Evolutionary conservation across 208 protist genomes (phyloP), one percentile per base, ranked within the genome.

Genomic region (Trypanosoma melophagium): DNA sequence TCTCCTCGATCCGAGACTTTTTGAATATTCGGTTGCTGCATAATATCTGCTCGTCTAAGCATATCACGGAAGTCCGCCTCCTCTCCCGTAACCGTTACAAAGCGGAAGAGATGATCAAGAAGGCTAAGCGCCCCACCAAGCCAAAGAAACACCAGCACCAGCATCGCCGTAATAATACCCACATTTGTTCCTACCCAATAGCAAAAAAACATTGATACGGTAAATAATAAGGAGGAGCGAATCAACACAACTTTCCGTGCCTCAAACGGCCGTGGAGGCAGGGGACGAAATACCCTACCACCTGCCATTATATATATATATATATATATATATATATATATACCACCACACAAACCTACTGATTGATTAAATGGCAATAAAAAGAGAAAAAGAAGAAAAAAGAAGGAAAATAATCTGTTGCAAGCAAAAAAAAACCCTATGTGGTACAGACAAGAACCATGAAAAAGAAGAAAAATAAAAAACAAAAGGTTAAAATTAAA

Each of bases 1-100:
- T 91, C 82, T 12, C 77, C 81, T 9, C 21, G 63, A 1, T 80
- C 67, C 0, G 89, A 92, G 2, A 79, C 40, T 66, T 97, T 97
- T 21, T 79, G 57, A 38, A 66, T 79, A n/a, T 94, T 85, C 7
- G 94, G 94, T 65, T 94, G 73, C n/a, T 76, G 75, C 78, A 96
- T 81, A 25, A 89, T 93, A 69, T 97, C 92, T 1, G 87, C 91
- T 16, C 90, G 83, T 16, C 84, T 81, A 45, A 96, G 80, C 24
- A 87, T 75, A 13, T 92, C 82, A 59, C 73, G 65, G 69, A 89
- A 94, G 44, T 77, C 76, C 0, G 74, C 42, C 31, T 62, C 63
- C 9, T 81, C 68, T 7, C 55, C 58, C 9, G 49, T 74, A 16
- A 64, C 24, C 0, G 44, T 16, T 50, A 69, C 53, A 57, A 70